A percentile compares a stretch with the other conserved stretches of the same genome.
These are phyloP conservation scores for Penicillium sp. DNA, from an alignment of 2,329 filamentous ascomycete genomes.

Conservation along the genomic window DNA sequence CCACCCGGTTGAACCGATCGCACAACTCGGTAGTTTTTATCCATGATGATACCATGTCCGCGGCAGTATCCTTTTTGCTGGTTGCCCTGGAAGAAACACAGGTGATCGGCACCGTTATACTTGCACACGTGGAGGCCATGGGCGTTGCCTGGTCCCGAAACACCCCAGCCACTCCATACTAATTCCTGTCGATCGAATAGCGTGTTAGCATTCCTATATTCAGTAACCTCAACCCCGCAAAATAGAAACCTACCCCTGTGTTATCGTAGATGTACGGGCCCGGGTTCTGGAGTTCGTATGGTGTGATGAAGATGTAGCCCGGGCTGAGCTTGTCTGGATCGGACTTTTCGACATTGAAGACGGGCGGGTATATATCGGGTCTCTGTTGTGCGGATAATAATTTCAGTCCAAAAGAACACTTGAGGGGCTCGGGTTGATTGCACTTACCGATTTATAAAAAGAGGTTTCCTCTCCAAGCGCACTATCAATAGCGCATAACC, in stretches of 20 bases:
- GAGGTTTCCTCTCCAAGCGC: conserved; percentile 31
- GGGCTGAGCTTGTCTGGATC: conserved; percentile 38
- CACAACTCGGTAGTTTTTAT: conserved; percentile 50
- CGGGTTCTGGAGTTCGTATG: conserved; percentile 49
- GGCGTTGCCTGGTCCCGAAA: conserved; percentile 49
- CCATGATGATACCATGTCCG: conserved; percentile 54
- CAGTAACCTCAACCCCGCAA: neutral
- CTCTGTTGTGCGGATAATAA: conserved; percentile 25
- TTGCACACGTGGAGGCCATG: conserved; percentile 51
- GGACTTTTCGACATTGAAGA: conserved; percentile 32
- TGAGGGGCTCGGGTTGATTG: neutral
- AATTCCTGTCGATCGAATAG: conserved; percentile 37
- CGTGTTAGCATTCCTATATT: conserved; percentile 12
- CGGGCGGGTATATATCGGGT: conserved; percentile 41
- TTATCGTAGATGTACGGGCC: conserved; percentile 55
- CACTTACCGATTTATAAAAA: conserved; percentile 39
- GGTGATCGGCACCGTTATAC: conserved; percentile 49
- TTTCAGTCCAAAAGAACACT: neutral
- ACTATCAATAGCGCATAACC: conserved; percentile 18
- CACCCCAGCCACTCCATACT: conserved; percentile 52
- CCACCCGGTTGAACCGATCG: conserved; percentile 45
- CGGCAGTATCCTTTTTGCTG: conserved; percentile 53
- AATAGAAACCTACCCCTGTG: conserved; percentile 38
- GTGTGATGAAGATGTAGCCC: conserved; percentile 53
- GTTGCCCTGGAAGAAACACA: conserved; percentile 54